Evolutionary conservation across 2,329 filamentous ascomycete genomes (phyloP).

Genomic region (Uncinocarpus reesii): DNA sequence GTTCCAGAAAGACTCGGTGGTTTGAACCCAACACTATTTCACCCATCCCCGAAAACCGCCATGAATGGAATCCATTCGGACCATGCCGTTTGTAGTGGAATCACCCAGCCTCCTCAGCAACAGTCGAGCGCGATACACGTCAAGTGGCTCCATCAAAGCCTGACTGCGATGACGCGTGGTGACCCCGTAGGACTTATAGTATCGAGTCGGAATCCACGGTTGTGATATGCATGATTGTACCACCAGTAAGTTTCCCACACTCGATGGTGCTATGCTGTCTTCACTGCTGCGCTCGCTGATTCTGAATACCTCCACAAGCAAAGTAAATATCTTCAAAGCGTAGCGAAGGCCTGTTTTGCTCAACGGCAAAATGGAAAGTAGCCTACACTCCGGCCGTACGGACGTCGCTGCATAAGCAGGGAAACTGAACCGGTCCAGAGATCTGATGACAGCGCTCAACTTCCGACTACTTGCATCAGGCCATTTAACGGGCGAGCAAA

Average conservation of each 20-base stretch:
- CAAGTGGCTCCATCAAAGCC: background rate
- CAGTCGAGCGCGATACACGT: background rate
- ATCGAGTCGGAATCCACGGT: too few relatives aligned
- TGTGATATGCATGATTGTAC: background rate
- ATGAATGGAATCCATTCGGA: background rate
- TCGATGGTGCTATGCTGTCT: conserved; percentile 29
- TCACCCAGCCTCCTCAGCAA: background rate
- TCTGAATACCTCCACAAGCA: conserved; percentile 19
- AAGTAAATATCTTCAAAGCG: conserved; percentile 2
- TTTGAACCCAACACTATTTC: background rate
- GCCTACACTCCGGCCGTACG: background rate
- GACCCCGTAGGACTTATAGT: background rate
- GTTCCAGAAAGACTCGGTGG: background rate
- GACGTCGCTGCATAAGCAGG: conserved; percentile 36
- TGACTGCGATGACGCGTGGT: background rate
- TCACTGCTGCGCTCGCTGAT: conserved; percentile 48
- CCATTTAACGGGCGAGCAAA: conserved; percentile 25
- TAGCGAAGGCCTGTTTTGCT: background rate
- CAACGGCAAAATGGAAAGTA: background rate
- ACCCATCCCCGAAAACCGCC: background rate
- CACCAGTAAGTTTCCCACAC: conserved; percentile 1
- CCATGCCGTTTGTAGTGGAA: background rate
- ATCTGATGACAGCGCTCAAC: conserved; percentile 48
- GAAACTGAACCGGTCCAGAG: background rate
- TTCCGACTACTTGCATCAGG: conserved; percentile 27